Evolutionary conservation across 495 filamentous ascomycete genomes (phyloP).

Genomic region (Xanthoparmelia taractica): DNA sequence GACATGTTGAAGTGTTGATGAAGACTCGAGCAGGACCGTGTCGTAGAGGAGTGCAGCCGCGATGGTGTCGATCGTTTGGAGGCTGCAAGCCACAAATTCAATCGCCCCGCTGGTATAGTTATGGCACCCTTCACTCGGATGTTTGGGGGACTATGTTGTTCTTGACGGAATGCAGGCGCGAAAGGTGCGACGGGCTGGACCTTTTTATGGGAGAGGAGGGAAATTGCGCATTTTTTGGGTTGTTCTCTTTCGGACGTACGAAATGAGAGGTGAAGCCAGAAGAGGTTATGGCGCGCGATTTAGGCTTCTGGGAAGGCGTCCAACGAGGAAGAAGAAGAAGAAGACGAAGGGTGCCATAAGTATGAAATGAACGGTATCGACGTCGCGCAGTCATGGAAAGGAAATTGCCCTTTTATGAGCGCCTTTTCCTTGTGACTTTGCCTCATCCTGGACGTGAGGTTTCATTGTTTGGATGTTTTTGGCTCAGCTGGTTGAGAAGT

Average conservation of each 20-base stretch:
- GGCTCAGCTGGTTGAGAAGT: neutral
- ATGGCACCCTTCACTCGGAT: neutral
- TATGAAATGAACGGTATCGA: too few species aligned
- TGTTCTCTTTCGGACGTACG: constrained; percentile 1
- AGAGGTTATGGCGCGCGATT: neutral
- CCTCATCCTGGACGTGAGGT: neutral
- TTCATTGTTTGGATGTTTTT: neutral
- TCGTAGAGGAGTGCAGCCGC: neutral
- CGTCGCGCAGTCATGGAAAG: neutral
- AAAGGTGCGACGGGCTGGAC: neutral
- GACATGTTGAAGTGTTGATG: neutral
- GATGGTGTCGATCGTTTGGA: neutral
- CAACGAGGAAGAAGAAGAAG: too few species aligned
- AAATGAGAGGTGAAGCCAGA: constrained; percentile 2
- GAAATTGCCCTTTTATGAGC: neutral
- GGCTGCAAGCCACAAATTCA: neutral
- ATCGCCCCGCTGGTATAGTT: neutral
- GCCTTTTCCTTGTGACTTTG: neutral
- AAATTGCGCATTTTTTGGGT: constrained; percentile 8
- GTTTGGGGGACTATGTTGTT: neutral
- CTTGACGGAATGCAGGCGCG: neutral
- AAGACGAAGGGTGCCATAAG: too few species aligned
- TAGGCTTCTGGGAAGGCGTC: neutral
- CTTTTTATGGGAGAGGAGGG: constrained; percentile 1
- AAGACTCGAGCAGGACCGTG: neutral